Conservation (phyloP, 805 yeast species). For the Yarrowia porcina region DNA sequence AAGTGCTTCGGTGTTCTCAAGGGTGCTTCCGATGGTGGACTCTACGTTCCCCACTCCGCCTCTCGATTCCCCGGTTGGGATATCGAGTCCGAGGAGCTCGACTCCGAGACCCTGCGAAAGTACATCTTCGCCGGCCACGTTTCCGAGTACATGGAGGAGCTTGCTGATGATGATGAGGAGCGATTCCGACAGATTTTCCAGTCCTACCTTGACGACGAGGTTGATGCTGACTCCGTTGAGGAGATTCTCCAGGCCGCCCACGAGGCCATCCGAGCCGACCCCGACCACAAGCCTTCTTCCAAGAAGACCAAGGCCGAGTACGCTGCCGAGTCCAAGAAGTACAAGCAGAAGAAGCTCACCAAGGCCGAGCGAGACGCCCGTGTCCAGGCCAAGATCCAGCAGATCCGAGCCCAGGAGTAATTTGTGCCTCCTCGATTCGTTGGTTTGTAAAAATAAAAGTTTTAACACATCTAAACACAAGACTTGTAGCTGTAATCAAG, state of each 20-base stretch:
- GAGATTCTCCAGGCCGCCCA: constrained; percentile 94
- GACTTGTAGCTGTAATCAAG: too few species aligned
- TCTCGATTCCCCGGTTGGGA: constrained; percentile 99
- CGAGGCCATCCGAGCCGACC: constrained; percentile 94
- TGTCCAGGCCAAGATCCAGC: constrained; percentile 91
- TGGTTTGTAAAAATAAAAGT: background rate
- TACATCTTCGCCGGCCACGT: constrained; percentile 99
- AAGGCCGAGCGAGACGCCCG: constrained; percentile 85
- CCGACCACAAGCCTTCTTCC: constrained; percentile 82
- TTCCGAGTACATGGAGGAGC: constrained; percentile 99
- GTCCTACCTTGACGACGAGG: constrained; percentile 93
- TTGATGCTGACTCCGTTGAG: constrained; percentile 95
- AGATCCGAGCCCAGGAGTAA: constrained; percentile 42
- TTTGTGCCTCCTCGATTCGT: too few species aligned
- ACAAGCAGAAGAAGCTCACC: constrained; percentile 84
- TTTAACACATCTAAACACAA: background rate
- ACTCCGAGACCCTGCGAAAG: constrained; percentile 94
- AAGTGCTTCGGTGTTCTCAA: constrained; percentile 98
- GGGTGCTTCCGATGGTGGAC: constrained; percentile 99
- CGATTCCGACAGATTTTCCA: constrained; percentile 95
- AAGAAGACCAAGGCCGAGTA: constrained; percentile 96
- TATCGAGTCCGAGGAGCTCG: constrained; percentile 96
- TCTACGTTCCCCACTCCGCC: constrained; percentile 98
- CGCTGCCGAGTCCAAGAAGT: constrained; percentile 95
- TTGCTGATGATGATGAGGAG: constrained; percentile 99